These are phyloP conservation scores for Rhodotorula diobovata DNA, from an alignment of 768 basidiomycete species.

Conservation along the genomic window DNA sequence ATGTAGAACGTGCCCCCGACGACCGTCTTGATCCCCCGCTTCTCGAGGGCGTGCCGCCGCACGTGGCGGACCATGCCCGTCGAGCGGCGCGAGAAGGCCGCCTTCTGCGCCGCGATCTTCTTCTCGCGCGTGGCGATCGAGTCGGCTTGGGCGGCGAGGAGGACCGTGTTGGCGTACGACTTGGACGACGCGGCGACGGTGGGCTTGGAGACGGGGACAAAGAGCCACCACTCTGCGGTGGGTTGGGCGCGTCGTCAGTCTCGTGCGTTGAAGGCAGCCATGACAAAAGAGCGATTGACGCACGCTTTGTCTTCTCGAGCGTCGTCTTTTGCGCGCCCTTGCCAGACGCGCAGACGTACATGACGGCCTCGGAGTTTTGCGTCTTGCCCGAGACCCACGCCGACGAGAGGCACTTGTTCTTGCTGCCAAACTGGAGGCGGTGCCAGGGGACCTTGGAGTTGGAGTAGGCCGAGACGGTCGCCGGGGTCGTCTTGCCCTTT, in stretches of 20 bases:
- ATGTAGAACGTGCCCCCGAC: constrained; percentile 24
- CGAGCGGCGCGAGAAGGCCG: constrained; percentile 6
- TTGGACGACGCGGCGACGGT: background rate
- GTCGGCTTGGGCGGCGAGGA: constrained; percentile 36
- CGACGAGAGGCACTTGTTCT: constrained; percentile 32
- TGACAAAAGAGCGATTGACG: background rate
- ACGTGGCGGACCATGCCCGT: background rate
- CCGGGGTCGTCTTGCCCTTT: constrained; percentile 6
- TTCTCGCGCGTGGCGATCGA: constrained; percentile 33
- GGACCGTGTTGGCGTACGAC: constrained; percentile 24
- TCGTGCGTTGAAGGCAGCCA: no score
- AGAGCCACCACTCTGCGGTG: constrained; percentile 19
- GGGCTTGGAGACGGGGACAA: constrained; percentile 26
- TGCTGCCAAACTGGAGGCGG: background rate
- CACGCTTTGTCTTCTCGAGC: constrained; percentile 35
- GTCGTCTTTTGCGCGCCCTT: constrained; percentile 17
- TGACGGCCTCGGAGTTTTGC: constrained; percentile 23
- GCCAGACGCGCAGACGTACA: constrained; percentile 36
- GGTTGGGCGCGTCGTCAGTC: background rate
- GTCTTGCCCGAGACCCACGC: constrained; percentile 6
- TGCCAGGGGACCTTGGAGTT: constrained; percentile 21
- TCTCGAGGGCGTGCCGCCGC: constrained; percentile 7
- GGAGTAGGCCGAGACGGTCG: background rate
- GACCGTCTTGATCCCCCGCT: constrained; percentile 22
- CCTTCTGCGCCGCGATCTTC: constrained; percentile 34